phyloP scores from a whole-genome alignment of 805 yeast species.

The Yarrowia sp. region DNA sequence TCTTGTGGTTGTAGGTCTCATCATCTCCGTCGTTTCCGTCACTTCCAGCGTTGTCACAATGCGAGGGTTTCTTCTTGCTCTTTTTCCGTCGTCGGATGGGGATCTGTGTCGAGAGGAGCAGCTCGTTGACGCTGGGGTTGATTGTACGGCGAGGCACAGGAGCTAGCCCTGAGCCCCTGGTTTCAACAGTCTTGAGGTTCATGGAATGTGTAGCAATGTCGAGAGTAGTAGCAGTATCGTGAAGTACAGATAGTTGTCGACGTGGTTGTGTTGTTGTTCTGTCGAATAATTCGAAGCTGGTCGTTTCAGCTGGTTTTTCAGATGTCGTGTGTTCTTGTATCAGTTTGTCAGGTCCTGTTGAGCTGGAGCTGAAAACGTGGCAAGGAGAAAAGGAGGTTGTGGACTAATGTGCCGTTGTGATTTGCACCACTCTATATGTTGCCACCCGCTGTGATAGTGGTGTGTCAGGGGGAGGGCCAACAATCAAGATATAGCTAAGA shows the following conservation, averaged over 20 bases:
- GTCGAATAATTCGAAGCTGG: too few relatives aligned
- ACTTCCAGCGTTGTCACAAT: constrained; percentile 1
- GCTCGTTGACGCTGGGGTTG: constrained; percentile 28
- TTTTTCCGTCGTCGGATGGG: constrained; percentile 28
- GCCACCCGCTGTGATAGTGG: constrained; percentile 13
- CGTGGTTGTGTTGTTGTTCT: too few relatives aligned
- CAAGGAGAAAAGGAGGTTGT: background rate
- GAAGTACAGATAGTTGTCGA: background rate
- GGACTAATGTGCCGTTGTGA: background rate
- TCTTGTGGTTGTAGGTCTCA: constrained; percentile 7
- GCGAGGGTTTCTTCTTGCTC: constrained; percentile 12
- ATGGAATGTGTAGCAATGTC: constrained; percentile 6
- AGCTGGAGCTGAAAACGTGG: background rate
- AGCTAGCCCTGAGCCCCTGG: constrained; percentile 13
- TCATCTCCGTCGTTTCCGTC: constrained; percentile 28
- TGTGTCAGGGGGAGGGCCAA: background rate
- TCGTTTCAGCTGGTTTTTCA: too few relatives aligned
- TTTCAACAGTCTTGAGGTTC: constrained; percentile 26
- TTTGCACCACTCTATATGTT: constrained; percentile 14
- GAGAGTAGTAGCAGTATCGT: background rate
- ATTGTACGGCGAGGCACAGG: constrained; percentile 16
- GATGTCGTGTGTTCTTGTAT: too few relatives aligned
- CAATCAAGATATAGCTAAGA: background rate
- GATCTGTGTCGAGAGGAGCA: constrained; percentile 30
- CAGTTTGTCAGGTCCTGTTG: too few relatives aligned